Conservation (phyloP, 768 basidiomycete genomes). For the Boletus insuetus region DNA sequence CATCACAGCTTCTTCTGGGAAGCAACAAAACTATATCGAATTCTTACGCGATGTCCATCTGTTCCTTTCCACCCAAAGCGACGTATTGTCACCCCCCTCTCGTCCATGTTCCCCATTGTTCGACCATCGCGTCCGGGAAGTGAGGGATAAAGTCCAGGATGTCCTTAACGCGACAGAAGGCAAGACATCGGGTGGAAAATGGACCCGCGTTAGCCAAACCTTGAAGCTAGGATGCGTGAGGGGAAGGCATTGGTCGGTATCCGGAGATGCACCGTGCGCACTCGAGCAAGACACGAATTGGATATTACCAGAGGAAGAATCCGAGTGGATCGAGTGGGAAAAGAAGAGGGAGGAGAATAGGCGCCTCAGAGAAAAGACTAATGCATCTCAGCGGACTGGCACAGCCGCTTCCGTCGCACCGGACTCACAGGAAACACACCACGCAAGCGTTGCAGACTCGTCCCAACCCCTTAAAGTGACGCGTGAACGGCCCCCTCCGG, state of each 20-base stretch:
- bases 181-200: constrained; percentile 45
- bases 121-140: constrained; percentile 27
- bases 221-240: constrained; percentile 41
- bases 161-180: constrained; percentile 36
- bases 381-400: constrained; percentile 7
- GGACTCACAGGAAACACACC: constrained; percentile 3
- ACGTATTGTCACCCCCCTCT: constrained; percentile 35
- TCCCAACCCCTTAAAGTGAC: background rate
- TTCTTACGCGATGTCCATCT: constrained; percentile 31
- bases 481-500: constrained; percentile 5
- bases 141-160: constrained; percentile 35
- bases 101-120: constrained; percentile 32
- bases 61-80: constrained; percentile 31
- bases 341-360: constrained; percentile 23
- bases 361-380: constrained; percentile 17
- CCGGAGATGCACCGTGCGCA: constrained; percentile 18
- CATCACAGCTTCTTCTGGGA: background rate
- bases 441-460: background rate
- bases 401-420: background rate
- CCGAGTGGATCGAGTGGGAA: constrained; percentile 50
- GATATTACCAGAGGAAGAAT: constrained; percentile 46
- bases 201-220: constrained; percentile 41
- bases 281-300: constrained; percentile 27
- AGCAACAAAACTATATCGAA: constrained; percentile 23
- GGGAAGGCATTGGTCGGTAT: constrained; percentile 31